Conservation (phyloP, 148 eudicot genomes). For the Vaccinium macrocarpon region DNA sequence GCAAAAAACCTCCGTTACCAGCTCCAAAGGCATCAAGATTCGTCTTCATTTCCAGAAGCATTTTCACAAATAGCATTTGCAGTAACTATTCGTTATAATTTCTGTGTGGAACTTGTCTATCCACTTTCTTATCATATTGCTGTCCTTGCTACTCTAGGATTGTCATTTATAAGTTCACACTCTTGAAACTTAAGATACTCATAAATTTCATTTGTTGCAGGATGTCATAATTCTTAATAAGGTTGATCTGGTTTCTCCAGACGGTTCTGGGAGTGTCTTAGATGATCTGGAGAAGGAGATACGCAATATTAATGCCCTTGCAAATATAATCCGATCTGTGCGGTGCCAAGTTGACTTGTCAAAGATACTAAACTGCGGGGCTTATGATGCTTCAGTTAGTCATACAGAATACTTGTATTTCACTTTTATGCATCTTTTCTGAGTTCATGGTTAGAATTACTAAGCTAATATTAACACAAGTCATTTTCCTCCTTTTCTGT, state of each 20-base stretch:
- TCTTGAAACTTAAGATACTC: not conserved
- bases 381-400: conserved; percentile 83
- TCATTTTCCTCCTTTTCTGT: conserved; percentile 8
- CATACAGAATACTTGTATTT: not conserved
- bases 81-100: conserved; percentile 39
- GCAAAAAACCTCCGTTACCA: conserved; percentile 89
- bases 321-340: conserved; percentile 61
- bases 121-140: not conserved
- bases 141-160: not conserved
- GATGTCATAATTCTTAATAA: conserved; percentile 91
- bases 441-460: not conserved
- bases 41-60: conserved; percentile 92
- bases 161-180: not conserved
- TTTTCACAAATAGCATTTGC: conserved; percentile 91
- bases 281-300: conserved; percentile 88
- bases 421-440: conserved; percentile 6
- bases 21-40: conserved; percentile 61
- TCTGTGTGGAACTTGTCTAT: conserved; percentile 8
- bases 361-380: conserved; percentile 67
- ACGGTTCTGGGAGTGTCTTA: conserved; percentile 49
- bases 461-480: not conserved
- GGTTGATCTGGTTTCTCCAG: conserved; percentile 78
- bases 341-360: conserved; percentile 94
- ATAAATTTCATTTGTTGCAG: conserved; percentile 37
- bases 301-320: conserved; percentile 78